Evolutionary conservation across 257 asterid species (phyloP), one percentile per base, ranked within the genome.

Genomic region (Penstemon davidsonii): DNA sequence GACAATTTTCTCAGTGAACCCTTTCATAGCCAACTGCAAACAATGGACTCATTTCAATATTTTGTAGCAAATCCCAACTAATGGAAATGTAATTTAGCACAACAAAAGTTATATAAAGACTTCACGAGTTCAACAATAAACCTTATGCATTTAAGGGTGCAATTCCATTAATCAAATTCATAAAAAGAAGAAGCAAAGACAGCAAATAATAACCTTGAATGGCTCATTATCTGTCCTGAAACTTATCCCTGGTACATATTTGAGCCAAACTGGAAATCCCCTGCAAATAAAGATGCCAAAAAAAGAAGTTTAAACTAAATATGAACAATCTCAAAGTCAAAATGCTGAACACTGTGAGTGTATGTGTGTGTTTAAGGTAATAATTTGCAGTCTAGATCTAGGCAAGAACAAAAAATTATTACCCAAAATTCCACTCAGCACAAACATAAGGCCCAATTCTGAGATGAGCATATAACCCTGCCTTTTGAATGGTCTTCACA

Each of bases 401-500:
- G 47, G 55, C 45, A 76, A 42, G 25, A 60, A 19, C 11, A 64
- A 4, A 39, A 47, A 62, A 62, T 12, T 55, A 33, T 45, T 87
- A 89, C 98, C 98, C 98, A 55, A 89, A 89, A 64, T 92, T 92
- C 96, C 98, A 92, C 57, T 91, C 98, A 0, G 94, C 98, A 62
- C 96, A 89, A 72, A 88, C 88, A 78, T 91, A 91, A 75, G 98
- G 98, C 13, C 98, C 98, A 66, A 92, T 81, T 45, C 98, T 85
- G 45, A 89, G 84, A 79, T 79, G 87, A 74, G 86, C 96, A 81
- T 87, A 87, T 1, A 92, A 78, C 66, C 98, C 96, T 42, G 92
- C 96, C 79, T 81, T 81, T 81, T 87, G 90, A 10, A 89, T 81
- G 66, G 88, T 83, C 81, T 83, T 89, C 11, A 92, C 69, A 78